Evolutionary conservation across 2,329 filamentous ascomycete species (phyloP).

Genomic region (Nakataea oryzae): DNA sequence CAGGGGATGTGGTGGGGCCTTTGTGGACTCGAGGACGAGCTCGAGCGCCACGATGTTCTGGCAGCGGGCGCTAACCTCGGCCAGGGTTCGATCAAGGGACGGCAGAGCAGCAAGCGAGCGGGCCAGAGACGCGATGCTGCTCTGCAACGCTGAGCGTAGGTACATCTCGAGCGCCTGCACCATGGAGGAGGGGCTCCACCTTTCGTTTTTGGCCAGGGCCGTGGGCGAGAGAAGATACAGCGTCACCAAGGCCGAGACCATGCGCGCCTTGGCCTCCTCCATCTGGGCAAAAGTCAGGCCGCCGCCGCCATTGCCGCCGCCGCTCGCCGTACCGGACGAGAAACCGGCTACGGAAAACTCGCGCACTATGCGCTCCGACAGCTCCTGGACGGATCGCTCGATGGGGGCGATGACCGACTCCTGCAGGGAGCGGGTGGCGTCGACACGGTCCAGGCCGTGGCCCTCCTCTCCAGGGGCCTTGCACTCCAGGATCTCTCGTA

Average conservation of each 20-base stretch:
- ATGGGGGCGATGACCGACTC: slow-evolving; percentile 59
- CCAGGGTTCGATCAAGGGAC: slow-evolving; percentile 68
- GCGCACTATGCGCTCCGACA: slow-evolving; percentile 67
- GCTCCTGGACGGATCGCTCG: slow-evolving; percentile 62
- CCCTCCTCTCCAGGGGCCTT: slow-evolving; percentile 65
- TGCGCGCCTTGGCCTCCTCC: slow-evolving; percentile 65
- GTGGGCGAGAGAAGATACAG: slow-evolving; percentile 75
- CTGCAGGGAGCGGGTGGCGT: slow-evolving; percentile 58
- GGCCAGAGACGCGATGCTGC: slow-evolving; percentile 63
- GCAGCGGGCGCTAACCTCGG: slow-evolving; percentile 73
- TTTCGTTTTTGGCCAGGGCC: slow-evolving; percentile 38
- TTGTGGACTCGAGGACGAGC: slow-evolving; percentile 58
- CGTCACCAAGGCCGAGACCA: slow-evolving; percentile 63
- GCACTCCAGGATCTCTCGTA: slow-evolving; percentile 62
- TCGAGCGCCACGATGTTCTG: slow-evolving; percentile 89
- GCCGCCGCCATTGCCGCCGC: neutral
- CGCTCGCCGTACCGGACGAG: slow-evolving; percentile 19
- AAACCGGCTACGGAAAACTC: slow-evolving; percentile 66
- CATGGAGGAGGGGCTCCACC: slow-evolving; percentile 58
- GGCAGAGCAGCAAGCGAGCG: slow-evolving; percentile 72
- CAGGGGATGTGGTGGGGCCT: slow-evolving; percentile 59
- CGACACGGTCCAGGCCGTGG: slow-evolving; percentile 62
- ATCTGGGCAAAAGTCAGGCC: slow-evolving; percentile 47
- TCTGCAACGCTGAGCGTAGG: slow-evolving; percentile 69
- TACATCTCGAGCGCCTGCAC: slow-evolving; percentile 72